A percentile compares a stretch with the other conserved stretches of the same genome.
Evolutionary conservation across 2,329 filamentous ascomycete species (phyloP).

Genomic region (Aschersonia sp.): DNA sequence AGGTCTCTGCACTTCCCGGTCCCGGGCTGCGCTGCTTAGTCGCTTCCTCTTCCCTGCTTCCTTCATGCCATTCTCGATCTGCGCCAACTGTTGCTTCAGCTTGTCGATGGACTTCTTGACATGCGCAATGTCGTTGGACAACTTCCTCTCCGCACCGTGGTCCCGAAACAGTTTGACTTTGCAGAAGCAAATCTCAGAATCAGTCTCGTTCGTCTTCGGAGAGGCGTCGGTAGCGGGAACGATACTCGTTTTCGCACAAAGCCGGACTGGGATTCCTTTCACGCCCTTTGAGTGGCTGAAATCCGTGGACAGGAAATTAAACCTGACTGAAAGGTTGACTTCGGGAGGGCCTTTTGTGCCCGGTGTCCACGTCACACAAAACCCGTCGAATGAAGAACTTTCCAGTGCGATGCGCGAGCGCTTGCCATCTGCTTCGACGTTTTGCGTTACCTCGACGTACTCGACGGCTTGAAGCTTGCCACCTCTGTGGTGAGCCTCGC

Average conservation of each 20-base stretch:
- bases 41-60: constrained; percentile 53
- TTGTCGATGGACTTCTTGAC: constrained; percentile 97
- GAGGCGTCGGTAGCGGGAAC: constrained; percentile 35
- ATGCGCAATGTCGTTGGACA: constrained; percentile 87
- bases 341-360: constrained; percentile 54
- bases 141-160: constrained; percentile 86
- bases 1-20: constrained; percentile 40
- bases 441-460: constrained; percentile 59
- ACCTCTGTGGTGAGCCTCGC: constrained; percentile 85
- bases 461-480: constrained; percentile 91
- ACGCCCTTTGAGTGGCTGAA: constrained; percentile 98
- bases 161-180: constrained; percentile 96
- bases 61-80: constrained; percentile 55
- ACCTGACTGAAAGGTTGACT: constrained; percentile 79
- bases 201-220: constrained; percentile 27
- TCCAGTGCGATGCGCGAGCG: constrained; percentile 57
- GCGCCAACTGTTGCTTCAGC: constrained; percentile 81
- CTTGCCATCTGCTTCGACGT: constrained; percentile 48
- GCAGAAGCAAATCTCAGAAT: constrained; percentile 73
- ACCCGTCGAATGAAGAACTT: constrained; percentile 79
- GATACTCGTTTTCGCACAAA: constrained; percentile 80
- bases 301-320: constrained; percentile 97
- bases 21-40: constrained; percentile 31
- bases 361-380: constrained; percentile 80
- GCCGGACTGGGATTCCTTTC: constrained; percentile 86